These are phyloP conservation scores for Cyberlindnera maclurae DNA, from an alignment of 805 yeast genomes.

Conservation along the genomic window DNA sequence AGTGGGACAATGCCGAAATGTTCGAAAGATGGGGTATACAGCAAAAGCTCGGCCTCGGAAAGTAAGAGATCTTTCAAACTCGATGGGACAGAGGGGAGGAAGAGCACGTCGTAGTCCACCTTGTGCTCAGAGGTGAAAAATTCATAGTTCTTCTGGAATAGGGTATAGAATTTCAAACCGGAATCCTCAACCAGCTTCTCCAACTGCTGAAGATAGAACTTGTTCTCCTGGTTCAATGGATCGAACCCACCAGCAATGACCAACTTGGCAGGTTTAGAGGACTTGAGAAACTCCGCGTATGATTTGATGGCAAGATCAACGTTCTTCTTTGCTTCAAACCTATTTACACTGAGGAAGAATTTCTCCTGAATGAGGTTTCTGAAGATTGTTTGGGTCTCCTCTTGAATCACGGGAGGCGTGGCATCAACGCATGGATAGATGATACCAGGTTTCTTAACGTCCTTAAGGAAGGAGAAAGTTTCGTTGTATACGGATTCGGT, in stretches of 20 bases:
- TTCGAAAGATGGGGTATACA: conserved; percentile 87
- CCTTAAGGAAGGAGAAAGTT: conserved; percentile 44
- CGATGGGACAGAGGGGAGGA: conserved; percentile 75
- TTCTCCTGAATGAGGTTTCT: conserved; percentile 14
- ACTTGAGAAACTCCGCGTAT: conserved; percentile 38
- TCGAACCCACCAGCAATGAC: conserved; percentile 93
- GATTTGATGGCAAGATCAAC: conserved; percentile 71
- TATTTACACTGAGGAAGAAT: conserved; percentile 68
- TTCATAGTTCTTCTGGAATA: conserved; percentile 25
- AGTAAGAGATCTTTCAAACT: conserved; percentile 57
- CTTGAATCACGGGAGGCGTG: conserved; percentile 24
- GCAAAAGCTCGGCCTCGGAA: conserved; percentile 45
- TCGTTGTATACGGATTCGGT: conserved; percentile 62
- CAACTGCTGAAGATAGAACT: conserved; percentile 58
- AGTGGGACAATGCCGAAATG: conserved; percentile 98
- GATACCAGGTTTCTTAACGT: conserved; percentile 25
- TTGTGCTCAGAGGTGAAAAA: conserved; percentile 7
- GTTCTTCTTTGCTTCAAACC: conserved; percentile 85
- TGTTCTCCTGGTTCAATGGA: conserved; percentile 65
- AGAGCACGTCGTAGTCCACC: conserved; percentile 42
- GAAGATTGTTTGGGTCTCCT: conserved; percentile 11
- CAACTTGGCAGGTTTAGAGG: conserved; percentile 35
- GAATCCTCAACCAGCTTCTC: conserved; percentile 39
- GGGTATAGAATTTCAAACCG: conserved; percentile 38
- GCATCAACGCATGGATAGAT: conserved; percentile 62